Conservation (phyloP, 306 rosid species). For the Trifolium pratense region DNA sequence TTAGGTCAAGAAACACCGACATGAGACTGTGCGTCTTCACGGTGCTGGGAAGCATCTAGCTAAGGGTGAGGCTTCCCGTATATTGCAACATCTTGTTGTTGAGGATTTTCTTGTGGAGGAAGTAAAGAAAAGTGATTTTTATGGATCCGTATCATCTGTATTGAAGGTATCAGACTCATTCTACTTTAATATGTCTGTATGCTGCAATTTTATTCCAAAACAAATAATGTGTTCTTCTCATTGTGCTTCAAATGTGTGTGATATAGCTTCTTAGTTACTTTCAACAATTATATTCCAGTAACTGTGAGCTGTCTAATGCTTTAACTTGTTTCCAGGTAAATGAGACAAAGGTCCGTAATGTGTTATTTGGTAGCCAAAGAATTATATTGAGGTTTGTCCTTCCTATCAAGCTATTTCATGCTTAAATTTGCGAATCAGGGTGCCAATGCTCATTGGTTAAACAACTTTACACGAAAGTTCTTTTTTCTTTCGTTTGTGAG, state of each 20-base stretch:
- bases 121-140: no score
- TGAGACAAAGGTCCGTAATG: conserved; percentile 52
- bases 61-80: no score
- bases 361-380: conserved; percentile 59
- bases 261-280: conserved; percentile 24
- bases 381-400: conserved; percentile 67
- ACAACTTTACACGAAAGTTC: conserved; percentile 6
- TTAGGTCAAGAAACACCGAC: no score
- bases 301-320: conserved; percentile 25
- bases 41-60: no score
- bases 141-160: no score
- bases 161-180: no score
- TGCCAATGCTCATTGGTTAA: conserved; percentile 23
- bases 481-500: background rate
- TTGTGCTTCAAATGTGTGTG: conserved; percentile 18
- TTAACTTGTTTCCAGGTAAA: conserved; percentile 64
- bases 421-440: conserved; percentile 39
- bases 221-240: conserved; percentile 33
- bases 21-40: no score
- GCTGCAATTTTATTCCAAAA: no score
- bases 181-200: no score
- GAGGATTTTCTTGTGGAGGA: no score
- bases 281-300: conserved; percentile 35
- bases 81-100: no score
- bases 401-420: conserved; percentile 40